Evolutionary conservation across 1,284 basidiomycete genomes (phyloP).

Genomic region (Tylopilus sp.): DNA sequence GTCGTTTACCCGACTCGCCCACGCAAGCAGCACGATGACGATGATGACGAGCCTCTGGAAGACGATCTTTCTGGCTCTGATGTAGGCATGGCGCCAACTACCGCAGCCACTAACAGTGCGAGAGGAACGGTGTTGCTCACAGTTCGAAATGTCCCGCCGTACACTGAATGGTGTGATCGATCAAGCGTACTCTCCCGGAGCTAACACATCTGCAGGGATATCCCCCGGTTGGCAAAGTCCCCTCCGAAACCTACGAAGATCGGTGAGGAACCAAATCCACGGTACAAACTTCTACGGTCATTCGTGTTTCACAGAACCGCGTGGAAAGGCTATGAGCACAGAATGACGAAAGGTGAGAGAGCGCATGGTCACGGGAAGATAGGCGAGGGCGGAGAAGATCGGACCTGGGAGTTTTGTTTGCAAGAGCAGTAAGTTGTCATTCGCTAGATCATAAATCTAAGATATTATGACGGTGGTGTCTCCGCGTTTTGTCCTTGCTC

Average conservation of each 20-base stretch:
- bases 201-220: constrained; percentile 50
- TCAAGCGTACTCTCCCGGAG: not conserved
- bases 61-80: constrained; percentile 30
- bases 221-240: constrained; percentile 77
- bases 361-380: constrained; percentile 61
- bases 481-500: constrained; percentile 46
- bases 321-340: constrained; percentile 87
- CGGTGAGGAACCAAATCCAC: constrained; percentile 53
- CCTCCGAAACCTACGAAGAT: constrained; percentile 49
- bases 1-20: constrained; percentile 39
- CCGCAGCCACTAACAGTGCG: constrained; percentile 7
- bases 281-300: constrained; percentile 73
- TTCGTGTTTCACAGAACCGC: constrained; percentile 72
- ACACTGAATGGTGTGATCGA: constrained; percentile 74
- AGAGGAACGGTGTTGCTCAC: constrained; percentile 82
- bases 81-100: constrained; percentile 12
- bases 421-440: constrained; percentile 22
- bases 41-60: constrained; percentile 34
- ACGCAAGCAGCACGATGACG: constrained; percentile 44
- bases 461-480: constrained; percentile 20
- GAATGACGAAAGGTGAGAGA: constrained; percentile 85
- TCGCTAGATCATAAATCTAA: constrained; percentile 5
- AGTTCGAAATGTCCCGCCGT: constrained; percentile 82
- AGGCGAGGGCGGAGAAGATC: constrained; percentile 69
- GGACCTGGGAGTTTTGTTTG: constrained; percentile 76